phyloP scores from a whole-genome alignment of 2,329 filamentous ascomycete genomes.

The Epicoccum sorghinum region DNA sequence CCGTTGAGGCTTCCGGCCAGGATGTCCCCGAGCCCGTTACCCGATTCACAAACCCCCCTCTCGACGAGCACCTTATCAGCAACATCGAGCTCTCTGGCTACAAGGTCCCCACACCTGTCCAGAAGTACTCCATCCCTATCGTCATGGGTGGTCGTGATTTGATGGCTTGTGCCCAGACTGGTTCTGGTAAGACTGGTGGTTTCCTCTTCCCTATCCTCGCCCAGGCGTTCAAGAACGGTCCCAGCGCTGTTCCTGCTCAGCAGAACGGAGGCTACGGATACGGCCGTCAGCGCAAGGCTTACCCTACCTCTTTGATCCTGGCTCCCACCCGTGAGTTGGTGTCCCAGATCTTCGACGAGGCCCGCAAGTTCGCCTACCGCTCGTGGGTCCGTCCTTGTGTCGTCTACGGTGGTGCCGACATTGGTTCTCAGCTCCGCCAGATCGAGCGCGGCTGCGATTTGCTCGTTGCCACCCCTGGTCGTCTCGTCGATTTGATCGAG shows the following conservation, averaged over 20 bases:
- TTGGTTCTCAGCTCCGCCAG: slow-evolving; percentile 95
- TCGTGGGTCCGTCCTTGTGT: slow-evolving; percentile 99
- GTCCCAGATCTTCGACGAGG: slow-evolving; percentile 96
- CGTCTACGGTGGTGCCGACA: slow-evolving; percentile 98
- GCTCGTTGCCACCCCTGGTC: slow-evolving; percentile 93
- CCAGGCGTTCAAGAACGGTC: slow-evolving; percentile 92
- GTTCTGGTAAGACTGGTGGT: slow-evolving; percentile 99
- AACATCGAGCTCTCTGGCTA: slow-evolving; percentile 96
- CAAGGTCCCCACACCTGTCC: slow-evolving; percentile 93
- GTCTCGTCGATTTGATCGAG: slow-evolving; percentile 97
- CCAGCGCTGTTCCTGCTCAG: slow-evolving; percentile 69
- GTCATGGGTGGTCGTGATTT: slow-evolving; percentile 97
- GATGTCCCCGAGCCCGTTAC: slow-evolving; percentile 91
- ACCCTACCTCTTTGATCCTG: slow-evolving; percentile 93
- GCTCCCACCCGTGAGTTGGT: slow-evolving; percentile 98
- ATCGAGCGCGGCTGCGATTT: slow-evolving; percentile 98
- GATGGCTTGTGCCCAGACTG: slow-evolving; percentile 99
- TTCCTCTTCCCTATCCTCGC: slow-evolving; percentile 99
- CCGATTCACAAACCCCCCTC: slow-evolving; percentile 89
- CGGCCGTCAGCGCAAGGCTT: slow-evolving; percentile 95
- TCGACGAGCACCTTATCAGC: slow-evolving; percentile 88
- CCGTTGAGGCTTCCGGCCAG: slow-evolving; percentile 93
- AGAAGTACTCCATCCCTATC: slow-evolving; percentile 99
- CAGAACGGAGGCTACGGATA: slow-evolving; percentile 70
- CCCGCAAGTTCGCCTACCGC: slow-evolving; percentile 97